These are phyloP conservation scores for Cymbidium sinense DNA, from an alignment of 106 monocot species.

Conservation along the genomic window DNA sequence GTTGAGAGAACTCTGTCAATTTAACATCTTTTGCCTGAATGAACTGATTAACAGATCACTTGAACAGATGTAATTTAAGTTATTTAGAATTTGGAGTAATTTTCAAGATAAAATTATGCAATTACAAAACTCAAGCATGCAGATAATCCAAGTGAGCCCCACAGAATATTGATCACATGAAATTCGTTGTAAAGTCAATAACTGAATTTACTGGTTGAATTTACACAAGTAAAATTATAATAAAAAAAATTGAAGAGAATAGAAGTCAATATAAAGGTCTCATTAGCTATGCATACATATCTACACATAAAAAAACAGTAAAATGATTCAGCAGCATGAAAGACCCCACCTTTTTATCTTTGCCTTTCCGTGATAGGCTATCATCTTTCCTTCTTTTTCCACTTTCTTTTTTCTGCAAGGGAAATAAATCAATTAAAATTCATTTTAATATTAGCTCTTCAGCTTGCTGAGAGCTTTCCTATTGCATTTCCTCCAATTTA, in stretches of 20 bases:
- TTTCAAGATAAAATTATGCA: not conserved
- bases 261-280: not conserved
- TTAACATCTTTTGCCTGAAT: not conserved
- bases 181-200: not conserved
- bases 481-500: not conserved
- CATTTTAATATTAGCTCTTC: not conserved
- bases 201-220: too few relatives aligned
- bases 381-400: conserved; percentile 95
- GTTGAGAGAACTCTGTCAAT: not conserved
- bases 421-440: conserved; percentile 3
- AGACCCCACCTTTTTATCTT: conserved; percentile 78
- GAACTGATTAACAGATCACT: not conserved
- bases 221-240: too few relatives aligned
- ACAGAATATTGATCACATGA: not conserved
- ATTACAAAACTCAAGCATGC: not conserved
- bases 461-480: not conserved
- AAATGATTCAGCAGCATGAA: not conserved
- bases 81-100: not conserved
- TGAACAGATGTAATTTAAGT: not conserved
- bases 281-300: not conserved
- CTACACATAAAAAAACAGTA: not conserved
- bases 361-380: conserved; percentile 59
- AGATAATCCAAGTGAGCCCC: not conserved
- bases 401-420: conserved; percentile 83
- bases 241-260: too few relatives aligned